These are phyloP conservation scores for Rutstroemia sp. DNA, from an alignment of 2,329 filamentous ascomycete genomes.

Conservation along the genomic window DNA sequence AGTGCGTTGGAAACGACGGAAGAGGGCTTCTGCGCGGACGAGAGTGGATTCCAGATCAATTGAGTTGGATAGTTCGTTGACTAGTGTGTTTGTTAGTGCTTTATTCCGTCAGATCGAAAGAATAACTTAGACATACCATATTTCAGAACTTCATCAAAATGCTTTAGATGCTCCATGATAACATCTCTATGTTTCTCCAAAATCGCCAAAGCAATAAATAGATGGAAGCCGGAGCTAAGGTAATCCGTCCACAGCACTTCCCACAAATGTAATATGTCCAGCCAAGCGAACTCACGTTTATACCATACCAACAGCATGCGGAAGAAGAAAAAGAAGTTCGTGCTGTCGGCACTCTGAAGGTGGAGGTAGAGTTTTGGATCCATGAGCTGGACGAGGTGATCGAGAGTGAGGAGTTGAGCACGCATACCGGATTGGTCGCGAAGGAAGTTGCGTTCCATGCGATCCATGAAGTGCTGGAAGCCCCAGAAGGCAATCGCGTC, in stretches of 20 bases:
- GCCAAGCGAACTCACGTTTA: constrained; percentile 92
- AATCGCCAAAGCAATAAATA: constrained; percentile 91
- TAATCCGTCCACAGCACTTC: constrained; percentile 93
- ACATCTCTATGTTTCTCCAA: constrained; percentile 93
- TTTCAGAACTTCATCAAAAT: constrained; percentile 96
- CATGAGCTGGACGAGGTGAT: constrained; percentile 94
- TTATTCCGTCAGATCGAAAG: neutral
- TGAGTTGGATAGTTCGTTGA: constrained; percentile 89
- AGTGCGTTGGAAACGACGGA: constrained; percentile 77
- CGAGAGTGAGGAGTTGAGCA: constrained; percentile 78
- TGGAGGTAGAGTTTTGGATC: constrained; percentile 92
- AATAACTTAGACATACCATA: constrained; percentile 56
- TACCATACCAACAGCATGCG: constrained; percentile 98
- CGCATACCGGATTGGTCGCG: constrained; percentile 96
- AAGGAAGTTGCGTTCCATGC: constrained; percentile 96
- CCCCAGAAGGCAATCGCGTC: constrained; percentile 96
- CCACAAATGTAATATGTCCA: constrained; percentile 82
- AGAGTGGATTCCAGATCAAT: constrained; percentile 87
- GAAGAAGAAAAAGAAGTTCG: constrained; percentile 99
- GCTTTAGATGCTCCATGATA: constrained; percentile 88
- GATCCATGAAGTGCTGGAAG: constrained; percentile 92
- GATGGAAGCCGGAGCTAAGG: constrained; percentile 79
- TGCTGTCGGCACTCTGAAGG: constrained; percentile 82
- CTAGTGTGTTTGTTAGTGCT: constrained; percentile 36
- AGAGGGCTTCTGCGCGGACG: constrained; percentile 81